Conservation (phyloP, 495 filamentous ascomycete species). For the Cenococcum geophilum region DNA sequence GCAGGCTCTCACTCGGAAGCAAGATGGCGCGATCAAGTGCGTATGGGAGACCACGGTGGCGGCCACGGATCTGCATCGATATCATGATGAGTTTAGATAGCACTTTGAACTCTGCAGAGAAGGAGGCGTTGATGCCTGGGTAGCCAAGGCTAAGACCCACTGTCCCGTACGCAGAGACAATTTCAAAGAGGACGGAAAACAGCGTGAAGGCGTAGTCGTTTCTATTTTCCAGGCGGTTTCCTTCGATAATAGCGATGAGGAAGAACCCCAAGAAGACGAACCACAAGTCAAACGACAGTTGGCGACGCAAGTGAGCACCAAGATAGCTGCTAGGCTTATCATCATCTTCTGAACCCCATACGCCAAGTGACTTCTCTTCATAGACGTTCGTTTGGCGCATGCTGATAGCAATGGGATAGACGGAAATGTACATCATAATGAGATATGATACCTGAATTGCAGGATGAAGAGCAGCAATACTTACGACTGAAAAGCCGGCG, state of each 20-base stretch:
- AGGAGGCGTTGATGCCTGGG: slow-evolving; percentile 63
- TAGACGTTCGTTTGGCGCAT: slow-evolving; percentile 93
- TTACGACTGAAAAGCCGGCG: slow-evolving; percentile 77
- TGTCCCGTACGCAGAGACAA: slow-evolving; percentile 89
- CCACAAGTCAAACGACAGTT: slow-evolving; percentile 93
- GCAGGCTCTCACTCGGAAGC: slow-evolving; percentile 69
- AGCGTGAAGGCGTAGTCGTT: slow-evolving; percentile 62
- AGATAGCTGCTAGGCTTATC: slow-evolving; percentile 60
- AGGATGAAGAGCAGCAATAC: slow-evolving; percentile 70
- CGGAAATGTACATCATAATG: slow-evolving; percentile 99
- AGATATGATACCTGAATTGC: slow-evolving; percentile 91
- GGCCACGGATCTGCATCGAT: slow-evolving; percentile 86
- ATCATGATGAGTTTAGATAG: slow-evolving; percentile 89
- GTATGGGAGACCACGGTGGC: slow-evolving; percentile 88
- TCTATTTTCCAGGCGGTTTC: slow-evolving; percentile 50
- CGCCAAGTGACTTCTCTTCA: slow-evolving; percentile 85
- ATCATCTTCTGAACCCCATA: slow-evolving; percentile 47
- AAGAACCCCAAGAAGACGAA: slow-evolving; percentile 87
- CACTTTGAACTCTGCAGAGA: slow-evolving; percentile 69
- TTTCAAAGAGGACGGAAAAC: slow-evolving; percentile 81
- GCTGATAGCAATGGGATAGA: slow-evolving; percentile 91
- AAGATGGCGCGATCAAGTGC: slow-evolving; percentile 86
- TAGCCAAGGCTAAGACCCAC: slow-evolving; percentile 88
- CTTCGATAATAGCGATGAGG: slow-evolving; percentile 80
- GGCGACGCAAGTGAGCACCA: slow-evolving; percentile 76